These are phyloP conservation scores for Antarctomyces pellizariae DNA, from an alignment of 495 filamentous ascomycete genomes.

Conservation along the genomic window DNA sequence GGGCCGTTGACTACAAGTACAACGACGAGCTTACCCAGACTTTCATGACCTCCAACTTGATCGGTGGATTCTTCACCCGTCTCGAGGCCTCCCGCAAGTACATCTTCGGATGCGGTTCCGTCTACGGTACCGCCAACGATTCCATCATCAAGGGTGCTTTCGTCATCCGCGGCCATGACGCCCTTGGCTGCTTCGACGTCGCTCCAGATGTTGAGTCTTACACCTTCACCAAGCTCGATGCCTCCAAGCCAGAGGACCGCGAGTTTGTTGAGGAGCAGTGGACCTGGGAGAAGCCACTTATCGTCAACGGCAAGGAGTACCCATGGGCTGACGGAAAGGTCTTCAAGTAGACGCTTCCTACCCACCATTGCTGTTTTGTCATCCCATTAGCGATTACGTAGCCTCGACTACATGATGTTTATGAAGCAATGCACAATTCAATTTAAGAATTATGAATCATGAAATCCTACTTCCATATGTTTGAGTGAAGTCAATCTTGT, in stretches of 20 bases:
- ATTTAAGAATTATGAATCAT: too few species aligned
- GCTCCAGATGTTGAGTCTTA: slow-evolving; percentile 96
- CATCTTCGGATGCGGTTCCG: slow-evolving; percentile 79
- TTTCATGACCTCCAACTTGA: slow-evolving; percentile 97
- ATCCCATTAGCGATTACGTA: slow-evolving; percentile 1
- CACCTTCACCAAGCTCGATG: slow-evolving; percentile 86
- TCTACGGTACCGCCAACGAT: slow-evolving; percentile 71
- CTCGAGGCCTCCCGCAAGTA: slow-evolving; percentile 97
- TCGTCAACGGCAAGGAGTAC: slow-evolving; percentile 60
- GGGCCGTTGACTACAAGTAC: slow-evolving; percentile 88
- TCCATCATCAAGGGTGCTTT: slow-evolving; percentile 80
- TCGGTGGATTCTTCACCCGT: slow-evolving; percentile 92
- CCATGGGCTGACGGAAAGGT: slow-evolving; percentile 73
- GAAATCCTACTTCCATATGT: too few species aligned
- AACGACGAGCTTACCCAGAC: slow-evolving; percentile 87
- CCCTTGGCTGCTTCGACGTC: slow-evolving; percentile 72
- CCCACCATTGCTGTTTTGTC: slow-evolving; percentile 6
- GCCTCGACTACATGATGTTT: too few species aligned
- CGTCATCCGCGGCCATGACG: slow-evolving; percentile 78
- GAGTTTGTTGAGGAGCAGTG: slow-evolving; percentile 72
- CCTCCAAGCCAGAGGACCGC: slow-evolving; percentile 54
- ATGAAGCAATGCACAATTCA: too few species aligned
- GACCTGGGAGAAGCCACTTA: slow-evolving; percentile 67
- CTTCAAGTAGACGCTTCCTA: slow-evolving; percentile 71
- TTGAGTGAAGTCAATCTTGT: too few species aligned